Evolutionary conservation across 495 filamentous ascomycete species (phyloP).

Genomic region (Trichoderma virens): DNA sequence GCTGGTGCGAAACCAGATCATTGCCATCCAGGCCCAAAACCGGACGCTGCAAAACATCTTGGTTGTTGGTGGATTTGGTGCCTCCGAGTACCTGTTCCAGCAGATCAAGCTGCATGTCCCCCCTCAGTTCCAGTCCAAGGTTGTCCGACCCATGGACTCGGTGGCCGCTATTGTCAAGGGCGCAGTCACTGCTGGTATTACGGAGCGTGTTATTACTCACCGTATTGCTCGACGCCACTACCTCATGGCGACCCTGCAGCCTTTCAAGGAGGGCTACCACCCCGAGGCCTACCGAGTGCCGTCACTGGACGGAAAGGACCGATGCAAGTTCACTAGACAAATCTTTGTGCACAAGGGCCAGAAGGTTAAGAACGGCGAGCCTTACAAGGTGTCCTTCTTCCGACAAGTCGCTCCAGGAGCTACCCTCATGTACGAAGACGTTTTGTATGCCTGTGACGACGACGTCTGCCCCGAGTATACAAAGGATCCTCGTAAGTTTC

Average conservation of each 20-base stretch:
- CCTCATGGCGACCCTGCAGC: slow-evolving; percentile 97
- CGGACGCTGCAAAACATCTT: slow-evolving; percentile 64
- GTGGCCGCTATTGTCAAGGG: slow-evolving; percentile 73
- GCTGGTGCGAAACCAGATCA: slow-evolving; percentile 68
- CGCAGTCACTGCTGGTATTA: slow-evolving; percentile 82
- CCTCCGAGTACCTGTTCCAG: slow-evolving; percentile 72
- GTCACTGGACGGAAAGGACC: slow-evolving; percentile 90
- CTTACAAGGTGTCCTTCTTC: slow-evolving; percentile 98
- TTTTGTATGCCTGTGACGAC: slow-evolving; percentile 95
- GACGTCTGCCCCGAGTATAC: slow-evolving; percentile 98
- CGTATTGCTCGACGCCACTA: slow-evolving; percentile 98
- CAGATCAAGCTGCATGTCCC: slow-evolving; percentile 76
- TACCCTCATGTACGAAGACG: slow-evolving; percentile 98
- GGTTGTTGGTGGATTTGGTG: slow-evolving; percentile 67
- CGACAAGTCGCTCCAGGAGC: slow-evolving; percentile 94
- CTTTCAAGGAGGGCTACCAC: slow-evolving; percentile 98
- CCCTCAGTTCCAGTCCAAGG: slow-evolving; percentile 72
- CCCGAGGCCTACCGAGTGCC: slow-evolving; percentile 97
- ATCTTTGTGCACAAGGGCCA: slow-evolving; percentile 99
- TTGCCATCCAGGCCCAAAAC: slow-evolving; percentile 70
- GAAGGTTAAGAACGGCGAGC: slow-evolving; percentile 96
- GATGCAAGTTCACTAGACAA: slow-evolving; percentile 97
- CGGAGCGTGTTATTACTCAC: slow-evolving; percentile 90
- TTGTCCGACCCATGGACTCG: slow-evolving; percentile 70
- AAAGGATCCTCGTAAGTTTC: slow-evolving; percentile 91